Evolutionary conservation across 495 filamentous ascomycete species (phyloP), one percentile per base, ranked within the genome.

Genomic region (Hypoxylon trugodes): DNA sequence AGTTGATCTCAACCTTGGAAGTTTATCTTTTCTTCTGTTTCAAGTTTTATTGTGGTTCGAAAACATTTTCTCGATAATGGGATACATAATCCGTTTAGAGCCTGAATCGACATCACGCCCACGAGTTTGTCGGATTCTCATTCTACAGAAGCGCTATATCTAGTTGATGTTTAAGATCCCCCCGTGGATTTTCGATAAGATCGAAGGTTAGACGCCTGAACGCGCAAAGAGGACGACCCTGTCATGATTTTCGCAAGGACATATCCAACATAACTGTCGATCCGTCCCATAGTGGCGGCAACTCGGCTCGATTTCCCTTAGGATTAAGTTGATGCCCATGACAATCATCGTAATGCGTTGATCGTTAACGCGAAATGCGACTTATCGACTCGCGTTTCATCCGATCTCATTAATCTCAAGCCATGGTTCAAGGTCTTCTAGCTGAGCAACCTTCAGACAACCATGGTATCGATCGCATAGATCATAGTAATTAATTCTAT

Each of bases 401-500:
- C 64, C 35, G 51, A 67, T 62, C 51, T 62, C 52, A 19, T 47
- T 33, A 35, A 52, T 43, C 13, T 43, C 37, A 6, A 16, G 3
- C 55, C 35, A 28, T 35, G 10, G 48, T 61, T 45, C n/a, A 52
- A 18, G 63, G 42, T 41, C 24, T 47, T 47, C 15, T 35, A 59
- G 26, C 51, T 12, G 25, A 41, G 35, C 47, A 19, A 35, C 41
- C 16, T 13, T 19, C 55, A 5, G 30, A 13, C n/a, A n/a, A 32
- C 35, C 25, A 30, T n/a, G 7, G 21, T 33, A 18, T 24, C 37
- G 15, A 15, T 16, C 26, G 9, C 25, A 42, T 3, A 26, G 45
- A 58, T 58, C 64, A 62, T 58, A 61, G 7, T 10, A 7, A 45
- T 40, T 59, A 43, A 56, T 65, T 37, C 24, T 60, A 60, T 55